Evolutionary conservation across 805 yeast genomes (phyloP).

Genomic region (Schwanniomyces sp.): DNA sequence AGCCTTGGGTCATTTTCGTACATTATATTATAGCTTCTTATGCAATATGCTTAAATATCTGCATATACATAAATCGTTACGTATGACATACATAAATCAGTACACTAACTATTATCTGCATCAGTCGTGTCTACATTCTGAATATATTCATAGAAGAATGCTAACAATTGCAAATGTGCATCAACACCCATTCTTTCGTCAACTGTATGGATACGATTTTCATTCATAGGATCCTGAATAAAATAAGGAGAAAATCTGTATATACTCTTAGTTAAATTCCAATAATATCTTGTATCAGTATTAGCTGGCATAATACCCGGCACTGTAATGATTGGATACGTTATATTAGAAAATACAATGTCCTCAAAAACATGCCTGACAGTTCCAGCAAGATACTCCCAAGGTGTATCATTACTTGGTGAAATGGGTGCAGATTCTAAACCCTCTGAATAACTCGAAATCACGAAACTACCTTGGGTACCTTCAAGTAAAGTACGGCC

Average conservation of each 20-base stretch:
- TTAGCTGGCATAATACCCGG: constrained; percentile 67
- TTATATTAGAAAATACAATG: constrained; percentile 33
- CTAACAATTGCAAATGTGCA: constrained; percentile 58
- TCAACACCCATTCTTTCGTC: constrained; percentile 59
- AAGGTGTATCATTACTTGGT: constrained; percentile 36
- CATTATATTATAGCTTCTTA: too few species aligned
- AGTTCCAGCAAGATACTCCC: constrained; percentile 45
- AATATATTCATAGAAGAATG: constrained; percentile 55
- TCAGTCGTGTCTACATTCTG: constrained; percentile 36
- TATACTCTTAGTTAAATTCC: constrained; percentile 61
- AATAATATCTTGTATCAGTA: constrained; percentile 68
- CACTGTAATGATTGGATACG: constrained; percentile 41
- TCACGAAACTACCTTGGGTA: constrained; percentile 15
- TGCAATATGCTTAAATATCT: too few species aligned
- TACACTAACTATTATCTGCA: constrained; percentile 10
- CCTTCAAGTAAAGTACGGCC: constrained; percentile 23
- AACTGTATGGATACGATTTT: constrained; percentile 56
- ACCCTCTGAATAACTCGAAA: constrained; percentile 10
- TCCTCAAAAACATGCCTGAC: constrained; percentile 48
- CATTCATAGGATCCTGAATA: constrained; percentile 25
- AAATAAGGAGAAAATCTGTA: constrained; percentile 59
- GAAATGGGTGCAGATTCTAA: constrained; percentile 49
- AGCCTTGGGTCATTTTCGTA: too few species aligned
- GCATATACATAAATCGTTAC: too few species aligned
- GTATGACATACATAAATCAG: too few species aligned